A percentile compares a stretch with the other conserved stretches of the same genome.
phyloP scores from a whole-genome alignment of 495 filamentous ascomycete genomes.

The Aspergillus wentii region DNA sequence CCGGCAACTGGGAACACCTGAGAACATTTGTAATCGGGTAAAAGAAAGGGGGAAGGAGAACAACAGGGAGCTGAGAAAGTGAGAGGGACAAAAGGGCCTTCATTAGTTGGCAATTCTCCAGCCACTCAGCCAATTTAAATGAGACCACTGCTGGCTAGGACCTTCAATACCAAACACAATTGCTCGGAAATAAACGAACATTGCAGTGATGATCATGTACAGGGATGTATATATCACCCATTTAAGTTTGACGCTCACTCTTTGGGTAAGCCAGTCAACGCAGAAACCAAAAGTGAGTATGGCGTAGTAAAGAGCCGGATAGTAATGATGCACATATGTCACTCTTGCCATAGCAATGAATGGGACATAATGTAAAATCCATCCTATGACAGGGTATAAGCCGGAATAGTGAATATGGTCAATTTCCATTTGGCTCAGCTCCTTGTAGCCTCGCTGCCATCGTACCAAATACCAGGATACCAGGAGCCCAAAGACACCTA shows the following conservation, averaged over 20 bases:
- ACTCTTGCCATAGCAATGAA: slow-evolving; percentile 97
- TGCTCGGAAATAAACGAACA: slow-evolving; percentile 87
- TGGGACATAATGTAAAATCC: slow-evolving; percentile 93
- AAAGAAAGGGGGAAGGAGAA: neutral
- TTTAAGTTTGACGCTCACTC: slow-evolving; percentile 51
- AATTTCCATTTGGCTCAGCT: slow-evolving; percentile 73
- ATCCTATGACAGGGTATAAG: slow-evolving; percentile 85
- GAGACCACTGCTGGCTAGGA: slow-evolving; percentile 72
- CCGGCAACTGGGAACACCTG: no score
- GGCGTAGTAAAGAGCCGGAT: slow-evolving; percentile 97
- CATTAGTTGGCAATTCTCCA: slow-evolving; percentile 49
- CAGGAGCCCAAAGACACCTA: slow-evolving; percentile 66
- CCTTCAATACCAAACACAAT: slow-evolving; percentile 97
- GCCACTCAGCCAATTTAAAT: slow-evolving; percentile 83
- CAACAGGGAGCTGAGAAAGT: neutral
- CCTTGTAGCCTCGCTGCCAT: slow-evolving; percentile 92
- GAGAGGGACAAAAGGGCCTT: neutral
- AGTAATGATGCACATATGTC: slow-evolving; percentile 99
- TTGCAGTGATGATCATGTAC: slow-evolving; percentile 65
- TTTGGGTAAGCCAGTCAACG: slow-evolving; percentile 72
- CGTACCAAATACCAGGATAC: slow-evolving; percentile 83
- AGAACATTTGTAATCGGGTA: neutral
- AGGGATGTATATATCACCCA: slow-evolving; percentile 63
- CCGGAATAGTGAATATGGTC: slow-evolving; percentile 93
- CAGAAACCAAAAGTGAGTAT: slow-evolving; percentile 88